phyloP scores from a whole-genome alignment of 2,329 filamentous ascomycete species.

The Fonsecaea nubica region DNA sequence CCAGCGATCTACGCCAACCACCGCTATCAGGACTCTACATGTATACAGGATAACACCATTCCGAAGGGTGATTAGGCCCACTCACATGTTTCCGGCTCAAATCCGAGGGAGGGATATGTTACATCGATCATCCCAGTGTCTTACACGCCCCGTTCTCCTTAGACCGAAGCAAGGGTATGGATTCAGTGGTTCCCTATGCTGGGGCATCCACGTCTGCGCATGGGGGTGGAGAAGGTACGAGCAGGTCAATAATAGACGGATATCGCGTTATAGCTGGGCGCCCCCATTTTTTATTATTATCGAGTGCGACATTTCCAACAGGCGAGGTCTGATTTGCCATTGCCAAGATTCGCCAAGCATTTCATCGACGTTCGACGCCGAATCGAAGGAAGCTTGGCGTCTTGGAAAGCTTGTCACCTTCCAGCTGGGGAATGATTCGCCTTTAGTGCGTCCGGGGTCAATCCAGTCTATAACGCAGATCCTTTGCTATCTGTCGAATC shows the following conservation, averaged over 20 bases:
- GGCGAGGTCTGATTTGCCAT: neutral
- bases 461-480: conserved; percentile 16
- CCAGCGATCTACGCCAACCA: neutral
- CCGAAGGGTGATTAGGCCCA: neutral
- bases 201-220: neutral
- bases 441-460: conserved; percentile 19
- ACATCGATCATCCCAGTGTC: neutral
- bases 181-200: neutral
- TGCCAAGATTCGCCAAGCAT: conserved; percentile 3
- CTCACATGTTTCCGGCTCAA: neutral
- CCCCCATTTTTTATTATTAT: no score
- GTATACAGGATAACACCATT: neutral
- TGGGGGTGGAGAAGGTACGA: neutral
- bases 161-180: neutral
- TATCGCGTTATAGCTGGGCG: neutral
- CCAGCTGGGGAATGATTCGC: conserved; percentile 15
- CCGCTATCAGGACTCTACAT: neutral
- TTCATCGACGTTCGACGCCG: neutral
- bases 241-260: neutral
- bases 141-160: neutral
- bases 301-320: neutral
- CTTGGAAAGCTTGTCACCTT: conserved; percentile 19
- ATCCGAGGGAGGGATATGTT: neutral
- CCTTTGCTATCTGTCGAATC: conserved; percentile 8
- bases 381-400: conserved; percentile 12